phyloP scores from a whole-genome alignment of 345 rosid genomes.

The Moringa oleifera region DNA sequence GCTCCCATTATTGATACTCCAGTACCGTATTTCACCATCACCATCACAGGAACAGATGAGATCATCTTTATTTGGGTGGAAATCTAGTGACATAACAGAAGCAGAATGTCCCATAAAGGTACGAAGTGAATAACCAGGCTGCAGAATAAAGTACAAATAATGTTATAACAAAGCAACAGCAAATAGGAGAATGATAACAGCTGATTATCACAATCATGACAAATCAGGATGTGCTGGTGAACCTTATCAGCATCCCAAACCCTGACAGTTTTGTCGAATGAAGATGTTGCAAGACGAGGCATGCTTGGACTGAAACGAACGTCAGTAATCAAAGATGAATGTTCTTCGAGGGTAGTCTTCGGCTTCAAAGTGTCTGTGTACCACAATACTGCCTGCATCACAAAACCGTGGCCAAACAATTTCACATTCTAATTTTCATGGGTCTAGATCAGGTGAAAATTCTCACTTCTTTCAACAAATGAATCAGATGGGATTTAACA shows the following conservation, averaged over 20 bases:
- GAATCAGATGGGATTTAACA: neutral
- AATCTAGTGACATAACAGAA: constrained; percentile 75
- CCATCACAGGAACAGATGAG: constrained; percentile 93
- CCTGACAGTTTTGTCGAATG: constrained; percentile 93
- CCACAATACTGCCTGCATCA: constrained; percentile 84
- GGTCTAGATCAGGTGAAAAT: neutral
- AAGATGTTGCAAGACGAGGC: constrained; percentile 91
- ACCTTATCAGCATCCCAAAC: constrained; percentile 99
- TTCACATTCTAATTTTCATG: neutral
- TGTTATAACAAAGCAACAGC: constrained; percentile 8
- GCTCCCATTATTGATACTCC: constrained; percentile 86
- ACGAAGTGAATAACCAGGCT: constrained; percentile 84
- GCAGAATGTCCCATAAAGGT: constrained; percentile 75
- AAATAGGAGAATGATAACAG: neutral
- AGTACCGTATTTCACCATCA: constrained; percentile 87
- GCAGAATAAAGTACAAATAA: constrained; percentile 28
- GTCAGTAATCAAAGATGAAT: constrained; percentile 72
- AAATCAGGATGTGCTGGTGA: constrained; percentile 20
- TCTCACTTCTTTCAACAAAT: neutral
- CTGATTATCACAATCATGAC: neutral
- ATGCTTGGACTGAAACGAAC: constrained; percentile 92
- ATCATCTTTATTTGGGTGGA: constrained; percentile 87
- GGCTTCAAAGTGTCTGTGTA: constrained; percentile 63
- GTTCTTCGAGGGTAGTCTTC: constrained; percentile 80
- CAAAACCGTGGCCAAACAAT: constrained; percentile 7